Base-by-base conservation (phyloP, 371 early-diverging fungal genomes). In the Globomyces sp. region DNA sequence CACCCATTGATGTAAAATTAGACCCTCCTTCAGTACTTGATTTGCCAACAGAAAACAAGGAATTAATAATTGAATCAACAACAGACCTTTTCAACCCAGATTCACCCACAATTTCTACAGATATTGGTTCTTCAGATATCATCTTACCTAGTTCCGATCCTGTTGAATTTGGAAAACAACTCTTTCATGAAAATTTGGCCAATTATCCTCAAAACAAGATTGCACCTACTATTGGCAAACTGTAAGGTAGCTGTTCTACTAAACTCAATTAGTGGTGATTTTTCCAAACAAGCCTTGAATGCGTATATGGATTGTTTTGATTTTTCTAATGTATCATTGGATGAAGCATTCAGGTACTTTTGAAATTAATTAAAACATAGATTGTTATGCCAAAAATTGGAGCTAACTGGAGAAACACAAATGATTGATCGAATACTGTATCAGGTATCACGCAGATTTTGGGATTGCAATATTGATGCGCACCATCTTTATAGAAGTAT, bases 361-460 rank as follows among this genome's bases (percentile, higher is more conserved):
- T 63, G 53, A 45, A 4, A 55, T 45, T 65, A 78, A 24, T 24
- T 24, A 24, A 24, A 0, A 24, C 24, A 80, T 64, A 64, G 84
- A 77, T 46, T 57, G 11, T 74, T 95, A 49, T 92, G 93, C 65
- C 80, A 83, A 34, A 87, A 90, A 42, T 77, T 95, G 2, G 86
- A 87, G 34, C 78, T 96, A 66, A 89, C 88, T 53, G 97, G 92
- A 10, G 97, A 96, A 75, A 88, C 95, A 3, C 97, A 96, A 75
- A 86, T 89, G 64, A 89, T 94, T 41, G 95, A 93, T 74, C 86
- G 96, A 24, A 88, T 96, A 57, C 72, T 96, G 53, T 86, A 86
- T 61, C 88, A 80, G 39, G 89, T 95, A 75, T 85, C 95, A 24
- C 77, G 83, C 65, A 79, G 92, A 3, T 95, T 89, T 71, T 90